A percentile compares a stretch with the other conserved stretches of the same genome.
Conservation (phyloP, 192 early-diverging fungal species). For the Podila minutissima region DNA sequence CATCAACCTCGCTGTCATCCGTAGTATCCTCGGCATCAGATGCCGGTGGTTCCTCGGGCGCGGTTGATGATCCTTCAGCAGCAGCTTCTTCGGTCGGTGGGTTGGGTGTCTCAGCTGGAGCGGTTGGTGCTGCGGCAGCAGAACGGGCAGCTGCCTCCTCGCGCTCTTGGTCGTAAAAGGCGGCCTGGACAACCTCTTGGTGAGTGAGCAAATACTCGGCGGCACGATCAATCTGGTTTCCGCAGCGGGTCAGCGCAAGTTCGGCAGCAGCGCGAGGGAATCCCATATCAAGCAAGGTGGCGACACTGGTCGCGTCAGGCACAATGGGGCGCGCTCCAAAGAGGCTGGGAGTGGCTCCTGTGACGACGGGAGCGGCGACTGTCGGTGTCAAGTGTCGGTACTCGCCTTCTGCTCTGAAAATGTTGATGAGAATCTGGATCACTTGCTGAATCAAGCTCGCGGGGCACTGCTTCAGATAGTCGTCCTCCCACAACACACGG, state of each 20-base stretch:
- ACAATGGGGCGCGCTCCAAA: constrained; percentile 57
- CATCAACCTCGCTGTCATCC: constrained; percentile 44
- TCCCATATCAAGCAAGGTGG: constrained; percentile 88
- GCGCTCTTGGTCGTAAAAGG: constrained; percentile 47
- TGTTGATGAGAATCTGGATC: constrained; percentile 68
- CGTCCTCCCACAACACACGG: constrained; percentile 69
- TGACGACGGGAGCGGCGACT: constrained; percentile 8
- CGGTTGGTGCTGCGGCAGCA: constrained; percentile 54
- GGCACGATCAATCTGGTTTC: constrained; percentile 82
- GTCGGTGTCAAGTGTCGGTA: constrained; percentile 27
- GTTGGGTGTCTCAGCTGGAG: constrained; percentile 3
- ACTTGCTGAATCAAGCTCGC: constrained; percentile 65
- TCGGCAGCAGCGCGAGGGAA: constrained; percentile 83
- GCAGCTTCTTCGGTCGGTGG: constrained; percentile 1
- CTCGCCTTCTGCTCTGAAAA: constrained; percentile 83
- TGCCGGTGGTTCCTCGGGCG: constrained; percentile 1
- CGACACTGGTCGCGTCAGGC: constrained; percentile 70
- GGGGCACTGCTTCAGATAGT: constrained; percentile 63
- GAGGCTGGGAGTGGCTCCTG: constrained; percentile 24
- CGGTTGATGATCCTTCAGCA: constrained; percentile 7
- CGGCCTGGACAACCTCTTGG: constrained; percentile 60
- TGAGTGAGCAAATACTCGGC: constrained; percentile 87
- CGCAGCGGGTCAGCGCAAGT: constrained; percentile 77
- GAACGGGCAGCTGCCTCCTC: constrained; percentile 52
- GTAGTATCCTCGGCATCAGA: constrained; percentile 29